Conservation (phyloP, 805 yeast genomes). For the Yamadazyma nakazawae region DNA sequence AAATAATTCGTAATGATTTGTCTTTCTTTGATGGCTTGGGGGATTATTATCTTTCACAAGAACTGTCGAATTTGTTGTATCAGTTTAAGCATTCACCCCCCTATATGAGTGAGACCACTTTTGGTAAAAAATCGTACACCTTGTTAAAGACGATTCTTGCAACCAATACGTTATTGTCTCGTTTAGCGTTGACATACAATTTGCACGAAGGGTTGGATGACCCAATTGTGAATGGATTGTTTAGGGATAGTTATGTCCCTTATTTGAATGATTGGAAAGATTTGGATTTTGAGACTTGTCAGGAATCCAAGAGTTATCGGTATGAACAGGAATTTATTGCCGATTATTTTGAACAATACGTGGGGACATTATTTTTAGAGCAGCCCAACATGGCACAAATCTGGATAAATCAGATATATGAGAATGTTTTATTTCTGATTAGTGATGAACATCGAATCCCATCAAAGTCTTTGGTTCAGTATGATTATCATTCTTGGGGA, state of each 20-base stretch:
- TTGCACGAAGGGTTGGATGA: slow-evolving; percentile 35
- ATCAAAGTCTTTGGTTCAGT: slow-evolving; percentile 11
- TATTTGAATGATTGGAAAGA: slow-evolving; percentile 16
- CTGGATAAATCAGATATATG: slow-evolving; percentile 32
- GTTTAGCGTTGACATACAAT: slow-evolving; percentile 34
- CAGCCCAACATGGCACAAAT: slow-evolving; percentile 33
- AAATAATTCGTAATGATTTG: slow-evolving; percentile 29
- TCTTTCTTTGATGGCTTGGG: slow-evolving; percentile 42
- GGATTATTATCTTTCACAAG: slow-evolving; percentile 37
- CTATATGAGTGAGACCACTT: slow-evolving; percentile 14
- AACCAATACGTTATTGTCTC: slow-evolving; percentile 36
- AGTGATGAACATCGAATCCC: slow-evolving; percentile 15
- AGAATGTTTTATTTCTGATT: slow-evolving; percentile 27
- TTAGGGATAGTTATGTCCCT: slow-evolving; percentile 28
- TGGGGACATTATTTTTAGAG: slow-evolving; percentile 40
- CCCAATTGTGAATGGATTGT: slow-evolving; percentile 18
- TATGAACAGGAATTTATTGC: slow-evolving; percentile 43
- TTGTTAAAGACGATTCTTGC: slow-evolving; percentile 30
- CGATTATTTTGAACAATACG: slow-evolving; percentile 41
- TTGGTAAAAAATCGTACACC: slow-evolving; percentile 26
- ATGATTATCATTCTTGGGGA: slow-evolving; percentile 20
- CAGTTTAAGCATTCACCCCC: slow-evolving; percentile 20
- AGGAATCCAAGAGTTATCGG: slow-evolving; percentile 11
- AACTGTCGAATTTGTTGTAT: slow-evolving; percentile 32
- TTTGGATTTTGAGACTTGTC: slow-evolving; percentile 10